These are phyloP conservation scores for Fusarium mexicanum DNA, from an alignment of 2,329 filamentous ascomycete genomes.

Conservation along the genomic window DNA sequence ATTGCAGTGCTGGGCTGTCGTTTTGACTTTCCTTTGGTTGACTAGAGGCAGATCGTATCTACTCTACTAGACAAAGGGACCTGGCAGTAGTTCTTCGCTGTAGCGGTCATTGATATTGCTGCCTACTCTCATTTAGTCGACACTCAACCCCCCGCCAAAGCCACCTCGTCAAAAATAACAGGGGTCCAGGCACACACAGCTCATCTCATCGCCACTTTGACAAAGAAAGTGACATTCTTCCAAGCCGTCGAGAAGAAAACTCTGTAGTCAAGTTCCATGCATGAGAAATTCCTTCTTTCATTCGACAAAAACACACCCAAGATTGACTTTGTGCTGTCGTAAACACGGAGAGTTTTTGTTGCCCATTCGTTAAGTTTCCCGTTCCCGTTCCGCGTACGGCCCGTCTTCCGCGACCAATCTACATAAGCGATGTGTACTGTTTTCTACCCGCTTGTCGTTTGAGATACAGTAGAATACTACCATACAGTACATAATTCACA, in stretches of 20 bases:
- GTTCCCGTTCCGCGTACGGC: slow-evolving; percentile 15
- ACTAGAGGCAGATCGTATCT: background rate
- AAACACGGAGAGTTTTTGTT: background rate
- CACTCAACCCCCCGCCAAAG: background rate
- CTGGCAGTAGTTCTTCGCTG: background rate
- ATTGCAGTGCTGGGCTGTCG: background rate
- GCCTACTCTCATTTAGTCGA: background rate
- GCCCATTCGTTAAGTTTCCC: slow-evolving; percentile 1
- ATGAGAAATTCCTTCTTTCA: background rate
- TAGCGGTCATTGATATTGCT: background rate
- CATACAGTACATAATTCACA: background rate
- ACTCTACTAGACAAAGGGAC: background rate
- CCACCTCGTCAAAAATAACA: background rate
- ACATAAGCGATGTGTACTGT: background rate
- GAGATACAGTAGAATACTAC: background rate
- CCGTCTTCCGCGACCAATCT: slow-evolving; percentile 25
- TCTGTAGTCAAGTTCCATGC: slow-evolving; percentile 1
- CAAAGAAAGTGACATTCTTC: background rate
- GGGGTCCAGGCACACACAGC: slow-evolving; percentile 9
- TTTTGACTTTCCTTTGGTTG: background rate
- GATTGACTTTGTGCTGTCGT: background rate
- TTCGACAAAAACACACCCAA: background rate
- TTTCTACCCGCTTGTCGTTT: background rate
- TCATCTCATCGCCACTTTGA: background rate
- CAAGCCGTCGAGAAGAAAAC: background rate